These are phyloP conservation scores for Fusarium musae DNA, from an alignment of 2,329 filamentous ascomycete genomes.

Conservation along the genomic window DNA sequence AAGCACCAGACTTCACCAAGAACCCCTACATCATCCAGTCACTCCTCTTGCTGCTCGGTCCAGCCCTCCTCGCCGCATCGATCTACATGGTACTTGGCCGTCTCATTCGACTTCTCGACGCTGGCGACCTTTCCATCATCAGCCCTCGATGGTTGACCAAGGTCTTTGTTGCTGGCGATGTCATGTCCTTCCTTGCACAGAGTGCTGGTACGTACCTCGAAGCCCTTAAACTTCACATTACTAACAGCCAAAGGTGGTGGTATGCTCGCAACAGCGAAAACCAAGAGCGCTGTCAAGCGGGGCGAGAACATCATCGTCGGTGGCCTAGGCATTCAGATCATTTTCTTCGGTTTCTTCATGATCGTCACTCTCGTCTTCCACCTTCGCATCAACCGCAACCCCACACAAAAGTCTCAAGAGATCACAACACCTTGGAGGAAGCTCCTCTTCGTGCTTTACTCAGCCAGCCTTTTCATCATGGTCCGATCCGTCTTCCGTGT, in stretches of 20 bases:
- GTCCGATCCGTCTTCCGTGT: conserved; percentile 56
- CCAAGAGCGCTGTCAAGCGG: conserved; percentile 42
- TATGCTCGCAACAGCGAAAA: conserved; percentile 42
- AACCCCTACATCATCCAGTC: conserved; percentile 55
- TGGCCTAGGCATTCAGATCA: conserved; percentile 64
- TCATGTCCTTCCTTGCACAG: conserved; percentile 56
- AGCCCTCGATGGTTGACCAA: conserved; percentile 58
- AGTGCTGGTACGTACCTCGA: conserved; percentile 36
- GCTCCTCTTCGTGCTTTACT: conserved; percentile 44
- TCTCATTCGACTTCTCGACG: conserved; percentile 53
- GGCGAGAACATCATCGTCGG: conserved; percentile 62
- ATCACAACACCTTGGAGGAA: conserved; percentile 48
- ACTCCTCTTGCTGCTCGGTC: conserved; percentile 52
- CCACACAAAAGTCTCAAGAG: conserved; percentile 28
- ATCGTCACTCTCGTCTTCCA: conserved; percentile 60
- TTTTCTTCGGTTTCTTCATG: conserved; percentile 66
- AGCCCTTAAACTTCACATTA: not conserved
- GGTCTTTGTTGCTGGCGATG: conserved; percentile 62
- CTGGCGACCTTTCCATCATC: conserved; percentile 55
- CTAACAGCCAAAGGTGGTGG: conserved; percentile 36
- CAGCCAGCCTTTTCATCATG: conserved; percentile 50
- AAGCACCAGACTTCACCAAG: conserved; percentile 52
- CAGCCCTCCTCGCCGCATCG: conserved; percentile 56
- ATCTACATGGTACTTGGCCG: conserved; percentile 61
- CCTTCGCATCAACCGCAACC: conserved; percentile 38